Conservation (phyloP, 495 filamentous ascomycete genomes). For the Friedmanniomyces simplex region DNA sequence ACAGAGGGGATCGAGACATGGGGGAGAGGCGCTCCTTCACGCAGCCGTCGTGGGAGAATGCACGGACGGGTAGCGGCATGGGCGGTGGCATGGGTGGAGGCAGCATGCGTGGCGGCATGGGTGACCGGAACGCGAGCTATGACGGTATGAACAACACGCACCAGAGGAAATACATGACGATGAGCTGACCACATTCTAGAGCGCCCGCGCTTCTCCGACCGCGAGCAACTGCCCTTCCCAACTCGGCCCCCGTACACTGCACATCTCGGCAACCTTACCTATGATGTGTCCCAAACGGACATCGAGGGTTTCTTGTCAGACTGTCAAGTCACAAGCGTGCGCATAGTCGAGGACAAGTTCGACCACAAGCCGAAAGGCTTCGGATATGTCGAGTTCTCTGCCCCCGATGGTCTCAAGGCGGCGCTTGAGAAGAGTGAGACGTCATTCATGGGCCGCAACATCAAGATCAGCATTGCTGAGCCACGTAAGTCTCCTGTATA, state of each 20-base stretch:
- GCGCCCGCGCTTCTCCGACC: constrained; percentile 33
- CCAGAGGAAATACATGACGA: neutral
- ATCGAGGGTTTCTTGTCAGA: constrained; percentile 74
- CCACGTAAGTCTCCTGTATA: constrained; percentile 51
- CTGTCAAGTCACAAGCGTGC: constrained; percentile 77
- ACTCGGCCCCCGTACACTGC: constrained; percentile 87
- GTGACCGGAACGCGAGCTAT: constrained; percentile 17
- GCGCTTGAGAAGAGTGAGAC: constrained; percentile 72
- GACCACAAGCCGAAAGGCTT: constrained; percentile 91
- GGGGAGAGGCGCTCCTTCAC: constrained; percentile 20
- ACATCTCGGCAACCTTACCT: constrained; percentile 92
- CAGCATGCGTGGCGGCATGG: constrained; percentile 12
- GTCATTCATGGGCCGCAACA: constrained; percentile 73
- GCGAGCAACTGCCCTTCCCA: constrained; percentile 77
- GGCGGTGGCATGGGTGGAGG: constrained; percentile 1
- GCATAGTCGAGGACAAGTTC: constrained; percentile 91
- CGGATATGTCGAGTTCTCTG: constrained; percentile 89
- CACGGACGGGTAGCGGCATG: constrained; percentile 14
- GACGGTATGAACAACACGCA: neutral
- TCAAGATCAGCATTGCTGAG: constrained; percentile 79
- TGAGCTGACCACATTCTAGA: neutral
- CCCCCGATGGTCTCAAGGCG: constrained; percentile 80
- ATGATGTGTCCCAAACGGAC: constrained; percentile 72
- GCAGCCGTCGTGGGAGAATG: constrained; percentile 16
- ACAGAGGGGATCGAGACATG: constrained; percentile 8